Base-by-base conservation (phyloP, 2,329 filamentous ascomycete genomes). In the Arthrobotrys pseudoclavata region DNA sequence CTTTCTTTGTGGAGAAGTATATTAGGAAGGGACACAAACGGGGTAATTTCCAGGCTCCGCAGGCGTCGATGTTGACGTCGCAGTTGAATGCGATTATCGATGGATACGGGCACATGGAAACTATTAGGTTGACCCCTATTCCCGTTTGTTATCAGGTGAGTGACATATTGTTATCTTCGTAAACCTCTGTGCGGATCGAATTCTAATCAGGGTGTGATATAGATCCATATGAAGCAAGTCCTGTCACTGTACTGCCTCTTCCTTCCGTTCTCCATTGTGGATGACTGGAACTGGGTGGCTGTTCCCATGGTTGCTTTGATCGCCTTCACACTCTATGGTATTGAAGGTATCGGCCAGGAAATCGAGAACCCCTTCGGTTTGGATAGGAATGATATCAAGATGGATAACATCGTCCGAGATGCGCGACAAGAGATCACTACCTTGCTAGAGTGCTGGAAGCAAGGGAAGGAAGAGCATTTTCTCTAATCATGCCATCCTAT, bases 351-450 rank as follows among this genome's bases (percentile, higher is more conserved):
- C 74, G 89, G 88, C 0, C 86, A 86, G 12, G 88, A 90, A 83
- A 83, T 91, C 0, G 89, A 91, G 81, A 89, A 91, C 81, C 89
- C 89, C 0, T 91, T 91, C 82, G 89, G 89, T 0, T 89, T 89
- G 79, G 89, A 91, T 80, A 85, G 86, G 80, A 90, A 90, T 74
- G 89, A 91, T 82, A 91, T 91, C 83, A 90, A 90, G 82, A 89
- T 90, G 86, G 89, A 90, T 82, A 88, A 87, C 1, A 87, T 90
- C 67, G 86, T 88, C 1, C 87, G 89, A 77, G 89, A 91, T 81
- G 84, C 87, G 61, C 84, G 87, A 76, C 85, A 85, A 29, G 89
- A 90, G 82, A 85, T 88, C 26, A 84, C 86, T 72, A 88, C 88
- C 4, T 82, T 90, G 79, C 80, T 90, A 22, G 85, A 86, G 5